A percentile compares a stretch with the other conserved stretches of the same genome.
These are phyloP conservation scores for Angomonas deanei DNA, from an alignment of 208 protist genomes.

Conservation along the genomic window DNA sequence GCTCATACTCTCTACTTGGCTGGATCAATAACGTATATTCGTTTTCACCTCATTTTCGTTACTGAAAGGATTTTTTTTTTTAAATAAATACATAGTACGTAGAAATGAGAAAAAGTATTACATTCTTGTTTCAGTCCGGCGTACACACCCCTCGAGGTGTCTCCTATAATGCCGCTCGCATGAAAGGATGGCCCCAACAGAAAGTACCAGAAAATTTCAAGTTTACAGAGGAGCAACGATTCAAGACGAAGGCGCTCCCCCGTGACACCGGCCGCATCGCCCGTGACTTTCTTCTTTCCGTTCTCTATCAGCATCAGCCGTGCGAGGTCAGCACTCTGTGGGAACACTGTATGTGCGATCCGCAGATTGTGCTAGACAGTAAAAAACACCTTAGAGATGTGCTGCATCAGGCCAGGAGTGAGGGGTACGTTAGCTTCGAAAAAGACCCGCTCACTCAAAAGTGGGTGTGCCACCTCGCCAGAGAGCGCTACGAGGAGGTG, in stretches of 20 bases:
- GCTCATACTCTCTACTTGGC: too few relatives aligned
- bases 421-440: constrained; percentile 87
- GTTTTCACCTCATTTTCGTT: background rate
- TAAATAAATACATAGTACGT: constrained; percentile 4
- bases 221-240: constrained; percentile 74
- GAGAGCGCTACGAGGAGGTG: constrained; percentile 86
- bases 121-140: constrained; percentile 56
- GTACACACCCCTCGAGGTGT: constrained; percentile 60
- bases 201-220: constrained; percentile 72
- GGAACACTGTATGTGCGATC: constrained; percentile 72
- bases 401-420: constrained; percentile 76
- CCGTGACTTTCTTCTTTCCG: constrained; percentile 80
- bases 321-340: constrained; percentile 82
- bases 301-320: constrained; percentile 87
- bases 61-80: background rate
- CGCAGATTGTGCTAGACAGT: constrained; percentile 85
- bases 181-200: constrained; percentile 80
- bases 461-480: constrained; percentile 75
- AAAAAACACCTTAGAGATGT: constrained; percentile 88
- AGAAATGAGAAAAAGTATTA: constrained; percentile 12
- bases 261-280: constrained; percentile 82
- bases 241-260: constrained; percentile 67
- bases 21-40: too few relatives aligned
- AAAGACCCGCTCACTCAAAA: constrained; percentile 50
- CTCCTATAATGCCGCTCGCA: constrained; percentile 64